phyloP scores from a whole-genome alignment of 1,284 basidiomycete genomes.

The Pholiota adiposa region DNA sequence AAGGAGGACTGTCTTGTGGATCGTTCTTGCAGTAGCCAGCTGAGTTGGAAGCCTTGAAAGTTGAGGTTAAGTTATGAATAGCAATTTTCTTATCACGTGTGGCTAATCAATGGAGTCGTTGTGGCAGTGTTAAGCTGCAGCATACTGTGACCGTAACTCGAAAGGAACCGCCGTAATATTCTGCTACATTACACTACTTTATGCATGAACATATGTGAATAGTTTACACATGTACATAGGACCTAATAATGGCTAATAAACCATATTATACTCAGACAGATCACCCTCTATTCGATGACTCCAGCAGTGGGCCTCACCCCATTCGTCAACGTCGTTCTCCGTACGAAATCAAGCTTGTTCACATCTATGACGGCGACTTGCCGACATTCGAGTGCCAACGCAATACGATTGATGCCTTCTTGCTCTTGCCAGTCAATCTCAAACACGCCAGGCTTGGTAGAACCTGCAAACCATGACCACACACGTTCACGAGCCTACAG shows the following conservation, averaged over 20 bases:
- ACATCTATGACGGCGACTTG: conserved; percentile 60
- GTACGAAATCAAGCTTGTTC: conserved; percentile 44
- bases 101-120: neutral
- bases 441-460: conserved; percentile 59
- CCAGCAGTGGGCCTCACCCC: conserved; percentile 7
- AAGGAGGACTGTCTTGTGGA: too few relatives aligned
- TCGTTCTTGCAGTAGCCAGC: too few relatives aligned
- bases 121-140: conserved; percentile 11
- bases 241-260: neutral
- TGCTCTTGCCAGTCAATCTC: conserved; percentile 68
- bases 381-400: conserved; percentile 58
- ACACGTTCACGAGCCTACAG: conserved; percentile 44
- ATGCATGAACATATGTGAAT: neutral
- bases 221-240: conserved; percentile 8
- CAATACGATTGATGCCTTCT: conserved; percentile 53
- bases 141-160: too few relatives aligned
- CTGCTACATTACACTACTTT: neutral
- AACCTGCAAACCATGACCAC: conserved; percentile 63
- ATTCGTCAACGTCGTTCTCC: conserved; percentile 9
- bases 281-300: conserved; percentile 14
- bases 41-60: too few relatives aligned
- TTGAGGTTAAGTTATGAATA: neutral
- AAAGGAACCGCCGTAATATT: neutral
- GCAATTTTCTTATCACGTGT: conserved; percentile 15
- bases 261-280: conserved; percentile 5